These are phyloP conservation scores for Rhynchosporium secalis DNA, from an alignment of 2,329 filamentous ascomycete genomes.

Conservation along the genomic window DNA sequence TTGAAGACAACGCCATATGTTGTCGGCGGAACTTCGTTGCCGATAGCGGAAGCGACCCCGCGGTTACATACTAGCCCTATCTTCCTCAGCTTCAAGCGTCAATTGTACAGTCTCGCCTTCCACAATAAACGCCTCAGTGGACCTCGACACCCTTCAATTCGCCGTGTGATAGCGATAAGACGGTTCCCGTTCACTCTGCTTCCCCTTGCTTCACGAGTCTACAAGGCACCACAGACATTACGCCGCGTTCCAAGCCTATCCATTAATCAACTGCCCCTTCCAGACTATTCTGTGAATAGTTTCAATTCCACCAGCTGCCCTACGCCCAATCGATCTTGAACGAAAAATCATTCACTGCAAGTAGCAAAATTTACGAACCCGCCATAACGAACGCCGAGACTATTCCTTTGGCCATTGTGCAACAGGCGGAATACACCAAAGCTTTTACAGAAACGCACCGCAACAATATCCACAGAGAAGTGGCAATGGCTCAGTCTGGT, in stretches of 20 bases:
- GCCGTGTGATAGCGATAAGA: no score
- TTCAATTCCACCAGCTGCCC: neutral
- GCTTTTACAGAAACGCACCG: neutral
- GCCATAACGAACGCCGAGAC: neutral
- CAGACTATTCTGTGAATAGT: neutral
- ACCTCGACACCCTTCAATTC: neutral
- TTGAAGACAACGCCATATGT: neutral
- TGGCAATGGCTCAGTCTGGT: constrained; percentile 30
- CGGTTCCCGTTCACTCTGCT: neutral
- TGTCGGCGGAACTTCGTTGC: constrained; percentile 6
- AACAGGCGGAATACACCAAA: neutral
- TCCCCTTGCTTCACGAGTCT: no score
- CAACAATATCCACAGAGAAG: constrained; percentile 7
- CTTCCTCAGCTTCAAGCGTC: neutral
- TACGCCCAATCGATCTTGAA: no score
- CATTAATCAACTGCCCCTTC: neutral
- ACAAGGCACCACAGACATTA: neutral
- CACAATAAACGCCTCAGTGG: neutral
- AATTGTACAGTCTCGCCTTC: neutral
- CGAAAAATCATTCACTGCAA: neutral
- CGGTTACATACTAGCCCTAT: neutral
- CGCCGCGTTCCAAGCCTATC: neutral
- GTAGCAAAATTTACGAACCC: neutral
- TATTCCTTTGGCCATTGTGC: neutral
- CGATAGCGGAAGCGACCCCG: constrained; percentile 1